phyloP scores from a whole-genome alignment of 148 eudicot species.

The Rhododendron mucronatum region DNA sequence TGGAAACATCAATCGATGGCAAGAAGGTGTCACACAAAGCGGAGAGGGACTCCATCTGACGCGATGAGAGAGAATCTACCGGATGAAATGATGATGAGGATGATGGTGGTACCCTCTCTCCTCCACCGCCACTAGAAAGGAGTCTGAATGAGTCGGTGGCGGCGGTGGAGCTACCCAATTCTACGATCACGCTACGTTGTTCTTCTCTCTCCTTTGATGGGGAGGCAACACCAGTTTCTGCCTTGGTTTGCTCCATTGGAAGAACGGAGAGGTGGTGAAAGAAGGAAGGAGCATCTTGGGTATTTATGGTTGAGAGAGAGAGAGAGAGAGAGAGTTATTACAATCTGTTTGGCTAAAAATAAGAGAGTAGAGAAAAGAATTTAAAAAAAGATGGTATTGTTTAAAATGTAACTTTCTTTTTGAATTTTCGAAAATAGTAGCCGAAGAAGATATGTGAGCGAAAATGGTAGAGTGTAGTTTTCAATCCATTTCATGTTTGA shows the following conservation, averaged over 20 bases:
- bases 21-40: conserved; percentile 60
- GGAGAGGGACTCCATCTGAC: conserved; percentile 50
- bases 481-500: too few relatives aligned
- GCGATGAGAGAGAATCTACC: conserved; percentile 17
- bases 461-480: too few relatives aligned
- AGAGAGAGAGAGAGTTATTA: too few relatives aligned
- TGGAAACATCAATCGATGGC: conserved; percentile 35
- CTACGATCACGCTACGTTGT: not conserved
- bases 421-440: too few relatives aligned
- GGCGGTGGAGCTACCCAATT: conserved; percentile 13
- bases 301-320: not conserved
- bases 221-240: not conserved
- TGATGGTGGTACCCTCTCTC: not conserved
- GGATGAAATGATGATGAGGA: not conserved
- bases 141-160: conserved; percentile 9
- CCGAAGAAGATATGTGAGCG: too few relatives aligned
- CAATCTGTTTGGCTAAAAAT: not conserved
- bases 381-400: too few relatives aligned
- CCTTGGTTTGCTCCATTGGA: not conserved
- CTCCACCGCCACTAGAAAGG: not conserved
- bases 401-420: too few relatives aligned
- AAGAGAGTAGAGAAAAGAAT: too few relatives aligned
- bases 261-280: not conserved
- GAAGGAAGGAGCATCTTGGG: not conserved
- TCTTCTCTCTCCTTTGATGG: not conserved